Evolutionary conservation across 805 yeast species (phyloP).

Genomic region (Komagataella pastoris): DNA sequence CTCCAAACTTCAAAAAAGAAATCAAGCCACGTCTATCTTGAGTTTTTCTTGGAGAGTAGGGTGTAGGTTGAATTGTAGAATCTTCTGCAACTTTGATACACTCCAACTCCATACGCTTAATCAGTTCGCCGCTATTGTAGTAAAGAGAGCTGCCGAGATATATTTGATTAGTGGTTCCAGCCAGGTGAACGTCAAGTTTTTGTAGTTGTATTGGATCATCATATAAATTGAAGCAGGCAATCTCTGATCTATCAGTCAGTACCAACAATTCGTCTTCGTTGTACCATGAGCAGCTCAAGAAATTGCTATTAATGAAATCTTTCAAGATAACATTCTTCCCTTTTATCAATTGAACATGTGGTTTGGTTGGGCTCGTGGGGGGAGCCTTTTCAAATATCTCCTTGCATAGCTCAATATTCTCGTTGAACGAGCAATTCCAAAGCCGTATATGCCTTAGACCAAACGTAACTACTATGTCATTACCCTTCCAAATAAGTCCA

Average conservation of each 20-base stretch:
- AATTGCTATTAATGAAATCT: slow-evolving; percentile 30
- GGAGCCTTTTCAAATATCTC: not conserved
- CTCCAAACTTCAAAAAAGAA: not conserved
- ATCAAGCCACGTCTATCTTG: not conserved
- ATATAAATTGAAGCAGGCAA: slow-evolving; percentile 16
- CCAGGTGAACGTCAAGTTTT: slow-evolving; percentile 7
- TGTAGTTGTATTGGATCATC: slow-evolving; percentile 10
- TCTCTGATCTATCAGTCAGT: slow-evolving; percentile 18
- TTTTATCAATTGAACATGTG: slow-evolving; percentile 17
- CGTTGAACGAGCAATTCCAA: slow-evolving; percentile 27
- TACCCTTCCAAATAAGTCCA: slow-evolving; percentile 42
- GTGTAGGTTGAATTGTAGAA: slow-evolving; percentile 1
- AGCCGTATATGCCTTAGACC: slow-evolving; percentile 51
- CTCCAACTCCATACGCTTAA: slow-evolving; percentile 1
- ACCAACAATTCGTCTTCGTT: slow-evolving; percentile 23
- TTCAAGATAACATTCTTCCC: slow-evolving; percentile 54
- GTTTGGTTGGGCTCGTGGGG: not conserved
- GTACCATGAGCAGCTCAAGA: slow-evolving; percentile 24
- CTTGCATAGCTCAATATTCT: not conserved
- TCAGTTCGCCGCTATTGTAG: slow-evolving; percentile 7
- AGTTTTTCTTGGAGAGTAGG: not conserved
- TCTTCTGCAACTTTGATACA: not conserved
- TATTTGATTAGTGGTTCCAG: slow-evolving; percentile 11
- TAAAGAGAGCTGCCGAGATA: slow-evolving; percentile 9
- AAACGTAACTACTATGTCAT: slow-evolving; percentile 32